A percentile compares a stretch with the other conserved stretches of the same genome.
Evolutionary conservation across 352 stramenopile genomes (phyloP).

Genomic region (Discostella stelligera): DNA sequence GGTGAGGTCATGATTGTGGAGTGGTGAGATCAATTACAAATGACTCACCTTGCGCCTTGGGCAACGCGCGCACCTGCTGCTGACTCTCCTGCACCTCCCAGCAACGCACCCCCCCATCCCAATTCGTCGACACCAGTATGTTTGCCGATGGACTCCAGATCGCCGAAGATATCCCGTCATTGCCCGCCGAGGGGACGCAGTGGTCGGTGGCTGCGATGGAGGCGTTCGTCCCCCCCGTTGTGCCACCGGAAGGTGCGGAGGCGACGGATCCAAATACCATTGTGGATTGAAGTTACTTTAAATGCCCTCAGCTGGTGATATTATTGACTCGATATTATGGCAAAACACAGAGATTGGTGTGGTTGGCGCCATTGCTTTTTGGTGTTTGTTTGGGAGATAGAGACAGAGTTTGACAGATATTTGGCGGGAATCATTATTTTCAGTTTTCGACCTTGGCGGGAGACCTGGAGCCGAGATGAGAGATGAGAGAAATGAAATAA

Average conservation of each 20-base stretch:
- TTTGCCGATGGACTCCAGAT: conserved; percentile 74
- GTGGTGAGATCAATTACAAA: too few relatives aligned
- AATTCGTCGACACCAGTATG: conserved; percentile 76
- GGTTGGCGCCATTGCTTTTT: too few relatives aligned
- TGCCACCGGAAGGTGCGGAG: conserved; percentile 24
- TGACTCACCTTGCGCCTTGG: conserved; percentile 73
- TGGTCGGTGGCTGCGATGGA: conserved; percentile 53
- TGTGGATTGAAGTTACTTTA: too few relatives aligned
- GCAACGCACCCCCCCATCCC: conserved; percentile 76
- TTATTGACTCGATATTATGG: too few relatives aligned
- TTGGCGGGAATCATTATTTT: neutral
- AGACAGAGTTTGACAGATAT: too few relatives aligned
- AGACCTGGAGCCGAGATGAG: too few relatives aligned
- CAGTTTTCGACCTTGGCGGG: too few relatives aligned
- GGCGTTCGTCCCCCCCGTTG: conserved; percentile 20
- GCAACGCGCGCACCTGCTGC: conserved; percentile 64
- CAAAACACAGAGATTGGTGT: too few relatives aligned
- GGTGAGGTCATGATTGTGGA: neutral
- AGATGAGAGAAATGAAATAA: neutral
- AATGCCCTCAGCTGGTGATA: too few relatives aligned
- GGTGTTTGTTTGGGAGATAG: too few relatives aligned
- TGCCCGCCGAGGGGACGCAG: conserved; percentile 60
- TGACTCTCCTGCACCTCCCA: conserved; percentile 78
- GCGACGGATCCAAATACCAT: conserved; percentile 46
- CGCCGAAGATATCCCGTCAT: conserved; percentile 76